phyloP scores from a whole-genome alignment of 805 yeast species.

The Starmerella stellata region DNA sequence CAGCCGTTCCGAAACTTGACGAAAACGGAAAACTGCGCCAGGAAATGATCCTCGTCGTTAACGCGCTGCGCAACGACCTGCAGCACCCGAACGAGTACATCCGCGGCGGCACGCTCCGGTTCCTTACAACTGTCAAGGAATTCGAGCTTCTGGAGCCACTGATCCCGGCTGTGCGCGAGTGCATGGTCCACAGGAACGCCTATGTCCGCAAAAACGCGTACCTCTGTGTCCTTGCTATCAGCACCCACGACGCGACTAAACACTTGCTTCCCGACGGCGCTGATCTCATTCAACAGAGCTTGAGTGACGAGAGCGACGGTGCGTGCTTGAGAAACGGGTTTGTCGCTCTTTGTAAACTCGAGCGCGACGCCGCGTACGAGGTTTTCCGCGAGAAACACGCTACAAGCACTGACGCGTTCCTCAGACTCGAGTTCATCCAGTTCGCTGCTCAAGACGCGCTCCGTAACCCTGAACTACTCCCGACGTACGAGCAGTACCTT shows the following conservation, averaged over 20 bases:
- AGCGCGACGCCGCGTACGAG: constrained; percentile 67
- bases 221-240: constrained; percentile 71
- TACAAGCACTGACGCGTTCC: constrained; percentile 53
- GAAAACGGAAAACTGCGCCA: constrained; percentile 81
- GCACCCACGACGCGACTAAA: constrained; percentile 44
- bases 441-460: constrained; percentile 72
- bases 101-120: constrained; percentile 87
- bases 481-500: constrained; percentile 54
- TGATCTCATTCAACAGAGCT: constrained; percentile 53
- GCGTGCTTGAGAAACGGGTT: constrained; percentile 93
- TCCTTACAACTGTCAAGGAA: constrained; percentile 75
- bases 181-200: constrained; percentile 92
- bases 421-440: constrained; percentile 80
- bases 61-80: constrained; percentile 90
- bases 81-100: constrained; percentile 97
- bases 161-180: constrained; percentile 77
- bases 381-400: constrained; percentile 57
- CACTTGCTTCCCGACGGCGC: constrained; percentile 93
- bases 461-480: constrained; percentile 42
- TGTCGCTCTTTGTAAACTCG: constrained; percentile 62
- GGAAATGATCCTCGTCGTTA: constrained; percentile 96
- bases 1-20: constrained; percentile 83
- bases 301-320: constrained; percentile 72
- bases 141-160: constrained; percentile 88
- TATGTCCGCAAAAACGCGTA: constrained; percentile 96